Evolutionary conservation across 192 early-diverging fungal genomes (phyloP), one percentile per base, ranked within the genome.

Genomic region (Podila minutissima): DNA sequence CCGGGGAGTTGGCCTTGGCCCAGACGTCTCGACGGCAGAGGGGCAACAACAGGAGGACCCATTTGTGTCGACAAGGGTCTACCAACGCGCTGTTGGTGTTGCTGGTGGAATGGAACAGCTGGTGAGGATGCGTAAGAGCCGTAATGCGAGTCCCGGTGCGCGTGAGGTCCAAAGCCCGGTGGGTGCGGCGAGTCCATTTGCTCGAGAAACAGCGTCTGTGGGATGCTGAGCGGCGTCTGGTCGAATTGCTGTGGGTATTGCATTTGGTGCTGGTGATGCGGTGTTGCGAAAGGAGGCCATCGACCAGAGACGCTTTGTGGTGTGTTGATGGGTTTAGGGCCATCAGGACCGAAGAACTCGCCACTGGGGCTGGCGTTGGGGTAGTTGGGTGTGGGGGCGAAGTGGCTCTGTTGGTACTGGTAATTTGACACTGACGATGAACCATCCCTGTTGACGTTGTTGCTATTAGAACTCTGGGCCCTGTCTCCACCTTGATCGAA

Each of bases 201-300:
- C 24, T 64, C 70, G 29, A 79, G 65, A n/a, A 67, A 79, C 58
- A 72, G 61, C 0, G 69, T 79, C 31, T 77, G 75, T 64, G 76
- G 76, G 71, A 79, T 79, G 72, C 70, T 72, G 51, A 79, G 65
- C n/a, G 76, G 70, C 29, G 76, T 72, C 31, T 79, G 76, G 31
- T 79, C 76, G 35, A 37, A 38, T 12, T 33, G 32, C 29, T n/a
- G 53, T 5, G 53, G 53, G 24, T 55, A 12, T 22, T 55, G 53
- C 53, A 55, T n/a, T 55, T 55, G 53, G n/a, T 55, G 53, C 9
- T 55, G 53, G 8, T 55, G 53, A 17, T 7, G 24, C 19, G 20
- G 53, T 26, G 20, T n/a, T 24, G 22, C 3, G 17, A 55, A 55
- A 26, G 24, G 2, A 26, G 53, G 53, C 53, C 53, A 55, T 55